Evolutionary conservation across 1,284 basidiomycete species (phyloP).

Genomic region (Porogramme epimiltina): DNA sequence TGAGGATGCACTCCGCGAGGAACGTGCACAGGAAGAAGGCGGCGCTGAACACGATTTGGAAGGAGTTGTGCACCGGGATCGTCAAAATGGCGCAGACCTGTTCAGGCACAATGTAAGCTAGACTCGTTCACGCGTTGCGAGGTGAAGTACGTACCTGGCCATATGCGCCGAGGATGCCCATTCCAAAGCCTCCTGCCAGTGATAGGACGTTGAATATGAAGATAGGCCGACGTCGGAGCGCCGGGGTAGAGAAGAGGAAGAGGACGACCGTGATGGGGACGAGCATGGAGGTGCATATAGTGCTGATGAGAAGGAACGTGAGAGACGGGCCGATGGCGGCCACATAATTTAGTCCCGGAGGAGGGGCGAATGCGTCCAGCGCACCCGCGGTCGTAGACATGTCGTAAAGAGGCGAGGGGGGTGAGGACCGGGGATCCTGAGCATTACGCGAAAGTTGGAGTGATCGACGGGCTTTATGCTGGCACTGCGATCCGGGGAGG

Average conservation of each 20-base stretch:
- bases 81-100: background rate
- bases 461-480: too few species aligned
- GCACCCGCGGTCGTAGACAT: background rate
- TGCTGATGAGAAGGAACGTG: conserved; percentile 15
- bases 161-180: too few species aligned
- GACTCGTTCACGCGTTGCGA: background rate
- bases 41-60: background rate
- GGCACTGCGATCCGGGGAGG: too few species aligned
- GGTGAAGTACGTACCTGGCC: too few species aligned
- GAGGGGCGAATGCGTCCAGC: background rate
- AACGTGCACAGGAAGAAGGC: background rate
- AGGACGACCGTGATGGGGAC: conserved; percentile 24
- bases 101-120: too few species aligned
- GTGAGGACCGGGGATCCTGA: too few species aligned
- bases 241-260: conserved; percentile 25
- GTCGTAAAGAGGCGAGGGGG: background rate
- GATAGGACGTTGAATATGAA: conserved; percentile 28
- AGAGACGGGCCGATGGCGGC: background rate
- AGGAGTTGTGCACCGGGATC: background rate
- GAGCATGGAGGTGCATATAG: conserved; percentile 16
- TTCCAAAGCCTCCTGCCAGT: too few species aligned
- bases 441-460: too few species aligned
- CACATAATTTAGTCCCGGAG: background rate
- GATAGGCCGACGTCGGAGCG: conserved; percentile 24
- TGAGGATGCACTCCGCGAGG: conserved; percentile 4